Evolutionary conservation across 257 asterid species (phyloP).

Genomic region (Orobanche coerulescens): DNA sequence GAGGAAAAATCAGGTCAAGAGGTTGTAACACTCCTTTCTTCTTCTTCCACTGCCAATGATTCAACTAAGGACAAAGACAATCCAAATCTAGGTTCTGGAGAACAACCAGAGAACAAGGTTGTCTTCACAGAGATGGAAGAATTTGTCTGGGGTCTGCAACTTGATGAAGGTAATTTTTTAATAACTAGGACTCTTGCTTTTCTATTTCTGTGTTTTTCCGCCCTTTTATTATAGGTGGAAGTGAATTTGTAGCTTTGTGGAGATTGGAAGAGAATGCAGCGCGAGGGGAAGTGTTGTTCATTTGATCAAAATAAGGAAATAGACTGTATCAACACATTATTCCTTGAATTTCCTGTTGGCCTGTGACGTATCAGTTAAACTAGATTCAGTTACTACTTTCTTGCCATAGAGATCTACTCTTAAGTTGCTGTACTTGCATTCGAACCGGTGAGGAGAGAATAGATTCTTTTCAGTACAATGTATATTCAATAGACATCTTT

Average conservation of each 20-base stretch:
- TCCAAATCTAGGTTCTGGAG: slow-evolving; percentile 40
- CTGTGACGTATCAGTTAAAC: slow-evolving; percentile 7
- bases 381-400: neutral
- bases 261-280: neutral
- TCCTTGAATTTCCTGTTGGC: neutral
- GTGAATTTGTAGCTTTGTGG: neutral
- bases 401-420: neutral
- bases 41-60: slow-evolving; percentile 39
- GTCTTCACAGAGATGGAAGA: slow-evolving; percentile 98
- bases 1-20: slow-evolving; percentile 43
- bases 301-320: neutral
- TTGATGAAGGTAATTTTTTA: slow-evolving; percentile 60
- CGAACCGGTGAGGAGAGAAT: neutral
- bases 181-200: neutral
- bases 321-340: slow-evolving; percentile 1
- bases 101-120: slow-evolving; percentile 65
- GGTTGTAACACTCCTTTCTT: slow-evolving; percentile 43
- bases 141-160: slow-evolving; percentile 95
- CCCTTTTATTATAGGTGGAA: neutral
- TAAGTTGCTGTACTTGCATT: neutral
- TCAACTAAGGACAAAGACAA: slow-evolving; percentile 32
- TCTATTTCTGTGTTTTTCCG: neutral
- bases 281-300: neutral
- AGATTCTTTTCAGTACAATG: neutral
- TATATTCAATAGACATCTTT: neutral